Conservation (phyloP, 371 early-diverging fungal genomes). For the Phascolomyces articulosus region DNA sequence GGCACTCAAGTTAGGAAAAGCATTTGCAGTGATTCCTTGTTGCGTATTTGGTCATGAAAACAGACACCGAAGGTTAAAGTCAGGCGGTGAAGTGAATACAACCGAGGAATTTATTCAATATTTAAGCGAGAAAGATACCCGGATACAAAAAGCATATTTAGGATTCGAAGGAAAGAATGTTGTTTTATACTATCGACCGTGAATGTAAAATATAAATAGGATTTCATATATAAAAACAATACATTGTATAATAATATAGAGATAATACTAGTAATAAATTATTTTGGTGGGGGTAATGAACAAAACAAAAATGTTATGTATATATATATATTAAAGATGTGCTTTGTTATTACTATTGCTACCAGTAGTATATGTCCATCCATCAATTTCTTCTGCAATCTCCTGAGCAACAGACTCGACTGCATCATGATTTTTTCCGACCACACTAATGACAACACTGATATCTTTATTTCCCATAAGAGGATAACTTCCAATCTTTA, state of each 20-base stretch:
- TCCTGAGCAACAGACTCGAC: conserved; percentile 26
- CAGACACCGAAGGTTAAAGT: conserved; percentile 36
- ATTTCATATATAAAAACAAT: too few species aligned
- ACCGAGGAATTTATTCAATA: conserved; percentile 59
- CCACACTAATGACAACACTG: conserved; percentile 42
- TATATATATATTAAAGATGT: not conserved
- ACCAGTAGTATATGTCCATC: conserved; percentile 10
- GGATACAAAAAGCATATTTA: conserved; percentile 50
- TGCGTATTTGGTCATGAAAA: conserved; percentile 63
- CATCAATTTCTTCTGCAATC: conserved; percentile 12
- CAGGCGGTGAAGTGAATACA: conserved; percentile 46
- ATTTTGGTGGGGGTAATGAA: too few species aligned
- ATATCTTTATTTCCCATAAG: conserved; percentile 32
- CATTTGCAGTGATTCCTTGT: conserved; percentile 66
- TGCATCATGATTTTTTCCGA: conserved; percentile 31
- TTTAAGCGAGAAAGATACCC: conserved; percentile 45
- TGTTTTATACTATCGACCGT: conserved; percentile 42
- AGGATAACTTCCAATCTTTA: conserved; percentile 73
- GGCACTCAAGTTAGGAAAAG: conserved; percentile 46
- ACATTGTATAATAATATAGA: not conserved
- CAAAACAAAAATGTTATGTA: not conserved
- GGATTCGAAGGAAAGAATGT: conserved; percentile 64
- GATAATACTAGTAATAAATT: not conserved
- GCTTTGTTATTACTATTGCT: not conserved
- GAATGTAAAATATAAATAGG: not conserved